Evolutionary conservation across 192 early-diverging fungal species (phyloP).

Genomic region (Phycomyces nitens): DNA sequence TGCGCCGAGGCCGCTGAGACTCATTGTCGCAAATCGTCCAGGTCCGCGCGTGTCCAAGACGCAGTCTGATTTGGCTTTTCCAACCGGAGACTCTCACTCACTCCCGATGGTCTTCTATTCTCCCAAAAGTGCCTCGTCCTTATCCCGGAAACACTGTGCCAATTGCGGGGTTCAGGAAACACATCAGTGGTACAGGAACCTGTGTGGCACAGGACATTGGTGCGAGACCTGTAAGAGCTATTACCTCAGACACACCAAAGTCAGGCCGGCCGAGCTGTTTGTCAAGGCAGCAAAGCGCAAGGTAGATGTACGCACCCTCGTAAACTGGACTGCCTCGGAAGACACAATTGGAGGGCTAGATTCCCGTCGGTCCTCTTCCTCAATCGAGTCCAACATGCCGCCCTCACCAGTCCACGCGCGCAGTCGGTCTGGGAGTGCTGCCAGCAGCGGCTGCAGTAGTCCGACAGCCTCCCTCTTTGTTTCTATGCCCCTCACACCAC

Average conservation of each 20-base stretch:
- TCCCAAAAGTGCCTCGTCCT: background rate
- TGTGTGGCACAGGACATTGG: slow-evolving; percentile 33
- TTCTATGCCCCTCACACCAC: too few relatives aligned
- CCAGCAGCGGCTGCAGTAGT: too few relatives aligned
- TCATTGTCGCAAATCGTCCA: slow-evolving; percentile 29
- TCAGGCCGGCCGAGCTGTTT: slow-evolving; percentile 28
- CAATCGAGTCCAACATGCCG: too few relatives aligned
- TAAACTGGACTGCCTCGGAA: slow-evolving; percentile 9
- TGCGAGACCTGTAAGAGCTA: slow-evolving; percentile 38
- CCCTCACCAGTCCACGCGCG: too few relatives aligned
- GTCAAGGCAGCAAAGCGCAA: slow-evolving; percentile 32
- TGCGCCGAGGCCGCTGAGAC: slow-evolving; percentile 14
- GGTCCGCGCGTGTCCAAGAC: slow-evolving; percentile 2
- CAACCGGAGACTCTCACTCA: background rate
- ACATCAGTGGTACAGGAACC: slow-evolving; percentile 36
- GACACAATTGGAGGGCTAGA: too few relatives aligned
- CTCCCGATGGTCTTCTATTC: background rate
- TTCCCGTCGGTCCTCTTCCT: too few relatives aligned
- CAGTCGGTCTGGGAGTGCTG: too few relatives aligned
- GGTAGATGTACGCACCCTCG: slow-evolving; percentile 21
- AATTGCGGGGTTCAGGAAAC: slow-evolving; percentile 32
- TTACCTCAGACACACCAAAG: slow-evolving; percentile 24
- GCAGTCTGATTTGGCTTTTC: too few relatives aligned
- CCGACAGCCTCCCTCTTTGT: too few relatives aligned
- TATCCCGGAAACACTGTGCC: slow-evolving; percentile 14